Conservation (phyloP, 176 grass and related monocot species). For the Poa pratensis region DNA sequence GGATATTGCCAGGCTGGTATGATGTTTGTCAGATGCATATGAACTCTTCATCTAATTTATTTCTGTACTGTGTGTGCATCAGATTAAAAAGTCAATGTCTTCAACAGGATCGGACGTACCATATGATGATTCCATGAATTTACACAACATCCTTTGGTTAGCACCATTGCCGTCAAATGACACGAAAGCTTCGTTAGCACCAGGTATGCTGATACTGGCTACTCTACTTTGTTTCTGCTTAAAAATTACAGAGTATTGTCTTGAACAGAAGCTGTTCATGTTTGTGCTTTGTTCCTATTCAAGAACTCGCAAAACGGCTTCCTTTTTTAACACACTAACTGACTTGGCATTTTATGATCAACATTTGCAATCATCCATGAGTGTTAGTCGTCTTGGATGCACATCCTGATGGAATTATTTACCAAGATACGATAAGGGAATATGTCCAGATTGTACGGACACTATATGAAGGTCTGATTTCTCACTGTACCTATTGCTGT, state of each 20-base stretch:
- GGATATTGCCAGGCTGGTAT: slow-evolving; percentile 88
- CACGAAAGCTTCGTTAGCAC: slow-evolving; percentile 71
- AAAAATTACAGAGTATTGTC: no score
- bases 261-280: background rate
- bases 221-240: background rate
- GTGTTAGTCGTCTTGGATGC: slow-evolving; percentile 83
- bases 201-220: slow-evolving; percentile 49
- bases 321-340: background rate
- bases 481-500: background rate
- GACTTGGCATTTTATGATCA: background rate
- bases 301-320: background rate
- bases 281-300: background rate
- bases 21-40: slow-evolving; percentile 14
- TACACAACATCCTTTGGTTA: slow-evolving; percentile 91
- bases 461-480: slow-evolving; percentile 72
- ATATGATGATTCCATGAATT: slow-evolving; percentile 85
- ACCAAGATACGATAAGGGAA: slow-evolving; percentile 73
- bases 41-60: background rate
- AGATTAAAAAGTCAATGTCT: background rate
- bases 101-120: slow-evolving; percentile 65
- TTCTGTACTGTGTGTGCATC: background rate
- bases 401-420: slow-evolving; percentile 76
- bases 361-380: slow-evolving; percentile 52
- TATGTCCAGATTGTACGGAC: slow-evolving; percentile 80
- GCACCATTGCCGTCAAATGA: slow-evolving; percentile 70